phyloP scores from a whole-genome alignment of 345 rosid species.

The Limnanthes douglasii region DNA sequence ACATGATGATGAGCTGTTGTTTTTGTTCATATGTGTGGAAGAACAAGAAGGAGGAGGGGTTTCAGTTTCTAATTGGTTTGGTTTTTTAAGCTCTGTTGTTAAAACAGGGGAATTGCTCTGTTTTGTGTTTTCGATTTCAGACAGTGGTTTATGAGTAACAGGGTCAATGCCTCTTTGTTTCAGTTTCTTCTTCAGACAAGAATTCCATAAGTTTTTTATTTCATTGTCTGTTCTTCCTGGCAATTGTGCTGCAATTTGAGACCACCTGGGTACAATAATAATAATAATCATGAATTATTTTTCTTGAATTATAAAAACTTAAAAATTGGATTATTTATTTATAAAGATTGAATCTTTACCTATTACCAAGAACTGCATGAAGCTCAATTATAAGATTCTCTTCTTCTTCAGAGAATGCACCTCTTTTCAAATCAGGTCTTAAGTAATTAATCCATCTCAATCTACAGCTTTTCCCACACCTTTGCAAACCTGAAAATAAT shows the following conservation, averaged over 20 bases:
- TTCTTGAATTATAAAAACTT: background rate
- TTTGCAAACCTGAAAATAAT: conserved; percentile 51
- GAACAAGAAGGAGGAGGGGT: conserved; percentile 24
- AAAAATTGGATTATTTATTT: background rate
- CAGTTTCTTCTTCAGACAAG: conserved; percentile 44
- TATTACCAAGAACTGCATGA: conserved; percentile 83
- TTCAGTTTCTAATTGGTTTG: conserved; percentile 21
- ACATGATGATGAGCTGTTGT: conserved; percentile 12
- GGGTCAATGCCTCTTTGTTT: conserved; percentile 51
- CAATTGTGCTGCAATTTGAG: conserved; percentile 55
- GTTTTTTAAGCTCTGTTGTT: conserved; percentile 12
- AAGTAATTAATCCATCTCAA: conserved; percentile 92
- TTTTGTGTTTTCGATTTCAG: conserved; percentile 36
- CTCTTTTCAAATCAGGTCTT: conserved; percentile 96
- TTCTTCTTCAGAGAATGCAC: conserved; percentile 87
- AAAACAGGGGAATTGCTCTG: conserved; percentile 6
- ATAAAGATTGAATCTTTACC: conserved; percentile 19
- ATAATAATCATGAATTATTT: background rate
- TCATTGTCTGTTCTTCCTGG: conserved; percentile 69
- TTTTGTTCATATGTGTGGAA: conserved; percentile 20
- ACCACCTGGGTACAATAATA: conserved; percentile 25
- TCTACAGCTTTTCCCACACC: conserved; percentile 98
- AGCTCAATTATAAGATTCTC: conserved; percentile 81
- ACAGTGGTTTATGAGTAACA: conserved; percentile 41
- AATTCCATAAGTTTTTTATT: conserved; percentile 50